These are phyloP conservation scores for Fusarium denticulatum DNA, from an alignment of 2,329 filamentous ascomycete genomes.

Conservation along the genomic window DNA sequence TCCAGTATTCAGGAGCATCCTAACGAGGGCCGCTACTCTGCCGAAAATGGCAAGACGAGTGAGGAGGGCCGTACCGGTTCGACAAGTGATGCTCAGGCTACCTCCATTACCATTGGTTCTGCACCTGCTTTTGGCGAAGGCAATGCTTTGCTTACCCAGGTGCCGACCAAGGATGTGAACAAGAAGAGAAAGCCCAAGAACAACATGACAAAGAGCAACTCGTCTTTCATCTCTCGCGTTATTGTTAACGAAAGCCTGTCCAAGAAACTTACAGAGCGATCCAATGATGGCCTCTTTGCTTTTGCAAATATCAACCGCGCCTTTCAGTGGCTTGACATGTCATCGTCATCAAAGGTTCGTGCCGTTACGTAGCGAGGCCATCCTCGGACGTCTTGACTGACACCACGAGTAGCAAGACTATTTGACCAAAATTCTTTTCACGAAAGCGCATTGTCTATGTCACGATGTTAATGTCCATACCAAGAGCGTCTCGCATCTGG, in stretches of 20 bases:
- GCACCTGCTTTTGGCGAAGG: constrained; percentile 85
- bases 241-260: constrained; percentile 85
- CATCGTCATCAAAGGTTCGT: constrained; percentile 73
- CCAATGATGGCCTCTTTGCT: constrained; percentile 81
- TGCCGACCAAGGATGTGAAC: constrained; percentile 74
- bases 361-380: neutral
- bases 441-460: constrained; percentile 92
- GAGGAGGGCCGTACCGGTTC: constrained; percentile 65
- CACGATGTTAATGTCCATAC: constrained; percentile 91
- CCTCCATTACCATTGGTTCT: constrained; percentile 53
- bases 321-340: constrained; percentile 95
- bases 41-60: constrained; percentile 67
- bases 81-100: constrained; percentile 59
- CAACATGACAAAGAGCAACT: constrained; percentile 98
- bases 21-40: constrained; percentile 68
- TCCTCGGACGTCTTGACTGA: constrained; percentile 37
- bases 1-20: constrained; percentile 70
- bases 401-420: constrained; percentile 75
- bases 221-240: constrained; percentile 96
- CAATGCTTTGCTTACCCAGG: constrained; percentile 75
- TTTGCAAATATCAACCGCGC: constrained; percentile 97
- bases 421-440: constrained; percentile 94
- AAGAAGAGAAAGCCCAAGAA: constrained; percentile 96
- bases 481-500: constrained; percentile 81
- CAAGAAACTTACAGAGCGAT: constrained; percentile 83